Evolutionary conservation across 768 basidiomycete genomes (phyloP).

Genomic region (Lactarius pseudohatsudake): DNA sequence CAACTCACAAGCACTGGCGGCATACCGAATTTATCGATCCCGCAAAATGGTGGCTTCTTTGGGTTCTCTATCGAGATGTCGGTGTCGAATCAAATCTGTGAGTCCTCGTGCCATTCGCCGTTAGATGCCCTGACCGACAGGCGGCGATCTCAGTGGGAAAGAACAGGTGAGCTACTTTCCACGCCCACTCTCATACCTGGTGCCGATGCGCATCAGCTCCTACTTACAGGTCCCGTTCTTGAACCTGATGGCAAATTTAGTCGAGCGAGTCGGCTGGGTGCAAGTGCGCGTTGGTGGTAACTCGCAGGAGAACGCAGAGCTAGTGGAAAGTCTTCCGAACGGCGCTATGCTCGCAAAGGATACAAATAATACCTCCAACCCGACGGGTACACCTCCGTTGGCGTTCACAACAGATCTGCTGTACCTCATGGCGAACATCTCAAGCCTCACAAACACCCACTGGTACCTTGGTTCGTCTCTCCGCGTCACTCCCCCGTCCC

Average conservation of each 20-base stretch:
- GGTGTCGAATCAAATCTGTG: conserved; percentile 64
- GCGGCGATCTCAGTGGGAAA: conserved; percentile 46
- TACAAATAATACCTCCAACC: conserved; percentile 36
- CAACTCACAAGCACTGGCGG: conserved; percentile 36
- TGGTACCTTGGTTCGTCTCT: conserved; percentile 57
- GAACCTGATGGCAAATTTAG: conserved; percentile 72
- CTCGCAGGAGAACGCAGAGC: conserved; percentile 63
- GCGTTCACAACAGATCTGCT: conserved; percentile 65
- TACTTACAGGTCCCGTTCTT: conserved; percentile 63
- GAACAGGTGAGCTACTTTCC: conserved; percentile 34
- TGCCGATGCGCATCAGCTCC: conserved; percentile 37
- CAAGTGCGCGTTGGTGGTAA: conserved; percentile 75
- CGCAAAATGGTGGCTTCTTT: conserved; percentile 54
- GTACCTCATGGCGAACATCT: conserved; percentile 61
- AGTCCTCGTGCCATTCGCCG: conserved; percentile 33
- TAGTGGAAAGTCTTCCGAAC: conserved; percentile 51
- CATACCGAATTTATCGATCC: conserved; percentile 40
- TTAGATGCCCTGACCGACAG: conserved; percentile 5
- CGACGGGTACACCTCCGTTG: conserved; percentile 70
- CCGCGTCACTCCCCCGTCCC: not conserved
- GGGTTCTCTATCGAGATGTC: conserved; percentile 81
- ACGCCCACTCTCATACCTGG: not conserved
- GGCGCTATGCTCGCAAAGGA: conserved; percentile 54
- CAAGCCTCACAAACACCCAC: conserved; percentile 52
- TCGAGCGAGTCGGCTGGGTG: conserved; percentile 59